Evolutionary conservation across 371 early-diverging fungal species (phyloP), one percentile per base, ranked within the genome.

Genomic region (Mucor plumbeus): DNA sequence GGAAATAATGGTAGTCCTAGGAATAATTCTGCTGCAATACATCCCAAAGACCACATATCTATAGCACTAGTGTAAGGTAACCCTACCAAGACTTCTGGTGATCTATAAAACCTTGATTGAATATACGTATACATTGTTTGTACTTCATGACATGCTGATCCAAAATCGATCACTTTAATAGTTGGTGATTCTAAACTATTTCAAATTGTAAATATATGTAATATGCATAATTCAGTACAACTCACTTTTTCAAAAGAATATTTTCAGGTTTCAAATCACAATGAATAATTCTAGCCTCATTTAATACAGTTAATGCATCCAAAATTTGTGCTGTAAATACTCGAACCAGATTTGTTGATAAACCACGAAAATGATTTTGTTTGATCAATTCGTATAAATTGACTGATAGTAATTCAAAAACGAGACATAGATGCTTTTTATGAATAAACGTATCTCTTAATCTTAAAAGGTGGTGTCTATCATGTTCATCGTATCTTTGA

Each of bases 211-310:
- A 50, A 26, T 21, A 50, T 9, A 50, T 17, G 7, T 9, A 38
- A 48, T 19, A 19, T 21, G 19, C 19, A 19, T 50, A 48, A 9
- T 9, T 0, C 21, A 8, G 4, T 15, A 41, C 7, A 26, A 11
- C 50, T 50, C 26, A 50, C 50, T 50, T 50, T 71, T 91, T 91
- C 35, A 99, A 78, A 61, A 99, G 71, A 41, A 98, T 95, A 72
- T 99, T 98, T 75, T 97, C 99, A 1, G 99, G 99, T 75, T 99
- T 99, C 53, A 99, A 82, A 78, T 99, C 99, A 65, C 99, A 96
- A 71, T 99, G 99, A 53, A 98, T 97, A 60, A 99, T 91, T 34
- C 91, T 86, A 79, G 26, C 81, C 10, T 34, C 26, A 11, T 58
- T 57, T 3, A 40, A n/a, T 19, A 53, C 33, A 9, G 31, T 77